These are phyloP conservation scores for Alternaria sp. DNA, from an alignment of 2,329 filamentous ascomycete species.

Conservation along the genomic window DNA sequence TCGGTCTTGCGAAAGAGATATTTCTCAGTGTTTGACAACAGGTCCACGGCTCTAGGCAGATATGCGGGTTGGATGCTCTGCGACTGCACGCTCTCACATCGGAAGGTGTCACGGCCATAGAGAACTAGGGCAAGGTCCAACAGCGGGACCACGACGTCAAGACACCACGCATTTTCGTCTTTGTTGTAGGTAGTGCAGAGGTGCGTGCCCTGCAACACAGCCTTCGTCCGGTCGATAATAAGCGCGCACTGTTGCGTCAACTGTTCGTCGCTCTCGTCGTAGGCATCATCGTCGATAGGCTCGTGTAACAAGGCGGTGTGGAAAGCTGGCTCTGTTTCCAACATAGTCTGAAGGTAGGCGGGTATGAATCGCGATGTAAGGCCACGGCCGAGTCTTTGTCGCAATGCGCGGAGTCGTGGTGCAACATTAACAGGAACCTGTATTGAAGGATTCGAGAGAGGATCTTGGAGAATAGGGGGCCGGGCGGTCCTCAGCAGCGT, in stretches of 20 bases:
- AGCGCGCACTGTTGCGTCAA: conserved; percentile 16
- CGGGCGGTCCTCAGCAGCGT: conserved; percentile 17
- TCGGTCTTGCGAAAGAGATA: conserved; percentile 24
- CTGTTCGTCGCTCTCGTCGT: conserved; percentile 12
- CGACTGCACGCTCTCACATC: conserved; percentile 24
- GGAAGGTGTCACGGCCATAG: too few species aligned
- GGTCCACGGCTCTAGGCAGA: conserved; percentile 5
- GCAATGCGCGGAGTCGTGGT: too few species aligned
- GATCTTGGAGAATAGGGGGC: conserved; percentile 7
- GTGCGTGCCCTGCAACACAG: conserved; percentile 18
- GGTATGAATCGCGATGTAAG: conserved; percentile 16
- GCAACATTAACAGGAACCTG: conserved; percentile 7
- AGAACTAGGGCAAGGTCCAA: too few species aligned
- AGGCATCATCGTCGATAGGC: conserved; percentile 23
- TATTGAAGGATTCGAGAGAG: conserved; percentile 15
- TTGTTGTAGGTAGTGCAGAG: conserved; percentile 17
- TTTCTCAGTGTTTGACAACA: conserved; percentile 6
- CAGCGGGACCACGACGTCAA: too few species aligned
- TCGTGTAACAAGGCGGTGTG: conserved; percentile 8
- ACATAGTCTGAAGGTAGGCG: not conserved
- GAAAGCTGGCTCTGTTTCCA: conserved; percentile 16
- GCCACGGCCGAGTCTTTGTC: conserved; percentile 11
- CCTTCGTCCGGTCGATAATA: conserved; percentile 19
- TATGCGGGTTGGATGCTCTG: conserved; percentile 22
- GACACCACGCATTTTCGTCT: too few species aligned